Evolutionary conservation across 805 yeast species (phyloP).

Genomic region (Zygosaccharomyces pseudorouxii): DNA sequence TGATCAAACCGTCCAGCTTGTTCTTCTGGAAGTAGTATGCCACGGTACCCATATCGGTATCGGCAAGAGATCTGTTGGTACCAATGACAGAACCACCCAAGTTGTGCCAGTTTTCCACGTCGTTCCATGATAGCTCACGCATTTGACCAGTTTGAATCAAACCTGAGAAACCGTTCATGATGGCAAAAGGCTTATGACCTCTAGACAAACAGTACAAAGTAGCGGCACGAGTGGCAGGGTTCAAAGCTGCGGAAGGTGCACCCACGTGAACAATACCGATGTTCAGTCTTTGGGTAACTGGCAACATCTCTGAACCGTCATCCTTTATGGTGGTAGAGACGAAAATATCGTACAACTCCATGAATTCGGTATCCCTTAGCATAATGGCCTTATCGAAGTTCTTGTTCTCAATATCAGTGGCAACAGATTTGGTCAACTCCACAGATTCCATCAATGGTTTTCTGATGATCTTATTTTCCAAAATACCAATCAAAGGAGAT

Average conservation of each 20-base stretch:
- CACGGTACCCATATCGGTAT: conserved; percentile 79
- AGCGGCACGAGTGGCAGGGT: conserved; percentile 87
- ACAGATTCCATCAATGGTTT: conserved; percentile 89
- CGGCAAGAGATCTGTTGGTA: conserved; percentile 85
- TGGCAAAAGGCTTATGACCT: conserved; percentile 88
- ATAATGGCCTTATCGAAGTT: conserved; percentile 85
- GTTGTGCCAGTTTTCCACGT: conserved; percentile 83
- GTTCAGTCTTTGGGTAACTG: conserved; percentile 57
- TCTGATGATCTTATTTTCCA: conserved; percentile 81
- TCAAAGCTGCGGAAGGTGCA: conserved; percentile 97
- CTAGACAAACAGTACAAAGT: conserved; percentile 80
- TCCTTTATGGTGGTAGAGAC: conserved; percentile 63
- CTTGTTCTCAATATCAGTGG: conserved; percentile 71
- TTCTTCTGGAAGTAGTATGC: conserved; percentile 91
- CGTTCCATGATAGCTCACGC: conserved; percentile 69
- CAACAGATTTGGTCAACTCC: conserved; percentile 79
- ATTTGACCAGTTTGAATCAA: conserved; percentile 85
- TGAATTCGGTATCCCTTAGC: conserved; percentile 82
- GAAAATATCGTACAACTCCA: conserved; percentile 72
- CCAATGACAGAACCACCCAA: conserved; percentile 96
- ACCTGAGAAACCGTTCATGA: conserved; percentile 91
- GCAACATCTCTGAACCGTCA: conserved; percentile 56
- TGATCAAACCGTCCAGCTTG: conserved; percentile 78
- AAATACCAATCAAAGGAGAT: conserved; percentile 88
- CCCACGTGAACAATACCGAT: conserved; percentile 90